Percentiles rank a stretch among this genome's conserved stretches.
These are phyloP conservation scores for Amanita rubescens DNA, from an alignment of 768 basidiomycete genomes.

Conservation along the genomic window DNA sequence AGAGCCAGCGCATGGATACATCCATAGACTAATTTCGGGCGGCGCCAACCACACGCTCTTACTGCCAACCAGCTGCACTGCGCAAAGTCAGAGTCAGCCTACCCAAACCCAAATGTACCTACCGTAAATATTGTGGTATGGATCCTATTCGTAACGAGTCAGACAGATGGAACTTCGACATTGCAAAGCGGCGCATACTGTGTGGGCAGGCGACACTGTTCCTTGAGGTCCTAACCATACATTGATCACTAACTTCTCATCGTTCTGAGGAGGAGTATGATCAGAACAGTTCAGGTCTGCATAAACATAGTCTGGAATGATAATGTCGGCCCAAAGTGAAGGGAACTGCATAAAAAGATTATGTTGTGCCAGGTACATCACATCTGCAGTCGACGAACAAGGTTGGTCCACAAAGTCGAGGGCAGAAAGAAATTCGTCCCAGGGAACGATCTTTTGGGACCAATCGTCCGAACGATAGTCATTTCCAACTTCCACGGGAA, in stretches of 20 bases:
- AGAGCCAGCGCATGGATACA: slow-evolving; percentile 46
- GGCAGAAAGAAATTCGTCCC: slow-evolving; percentile 64
- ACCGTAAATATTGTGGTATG: slow-evolving; percentile 91
- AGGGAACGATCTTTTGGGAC: slow-evolving; percentile 72
- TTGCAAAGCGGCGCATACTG: slow-evolving; percentile 31
- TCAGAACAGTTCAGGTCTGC: slow-evolving; percentile 42
- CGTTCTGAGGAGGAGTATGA: slow-evolving; percentile 61
- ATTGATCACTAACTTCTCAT: slow-evolving; percentile 62
- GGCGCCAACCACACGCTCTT: slow-evolving; percentile 94
- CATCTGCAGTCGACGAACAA: slow-evolving; percentile 15
- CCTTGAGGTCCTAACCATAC: slow-evolving; percentile 78
- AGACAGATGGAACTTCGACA: background rate
- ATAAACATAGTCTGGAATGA: slow-evolving; percentile 87
- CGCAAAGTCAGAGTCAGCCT: background rate
- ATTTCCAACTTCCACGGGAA: slow-evolving; percentile 85
- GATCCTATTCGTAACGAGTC: slow-evolving; percentile 51
- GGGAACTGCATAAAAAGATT: slow-evolving; percentile 83
- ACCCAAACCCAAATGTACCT: slow-evolving; percentile 3
- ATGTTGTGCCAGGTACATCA: slow-evolving; percentile 88
- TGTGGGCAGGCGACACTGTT: slow-evolving; percentile 86
- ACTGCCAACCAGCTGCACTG: slow-evolving; percentile 82
- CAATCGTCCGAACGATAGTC: slow-evolving; percentile 80
- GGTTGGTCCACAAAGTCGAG: slow-evolving; percentile 28
- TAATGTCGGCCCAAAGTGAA: slow-evolving; percentile 60
- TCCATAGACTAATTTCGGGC: slow-evolving; percentile 41